These are phyloP conservation scores for Mortierella polycephala DNA, from an alignment of 371 early-diverging fungal genomes.

Conservation along the genomic window DNA sequence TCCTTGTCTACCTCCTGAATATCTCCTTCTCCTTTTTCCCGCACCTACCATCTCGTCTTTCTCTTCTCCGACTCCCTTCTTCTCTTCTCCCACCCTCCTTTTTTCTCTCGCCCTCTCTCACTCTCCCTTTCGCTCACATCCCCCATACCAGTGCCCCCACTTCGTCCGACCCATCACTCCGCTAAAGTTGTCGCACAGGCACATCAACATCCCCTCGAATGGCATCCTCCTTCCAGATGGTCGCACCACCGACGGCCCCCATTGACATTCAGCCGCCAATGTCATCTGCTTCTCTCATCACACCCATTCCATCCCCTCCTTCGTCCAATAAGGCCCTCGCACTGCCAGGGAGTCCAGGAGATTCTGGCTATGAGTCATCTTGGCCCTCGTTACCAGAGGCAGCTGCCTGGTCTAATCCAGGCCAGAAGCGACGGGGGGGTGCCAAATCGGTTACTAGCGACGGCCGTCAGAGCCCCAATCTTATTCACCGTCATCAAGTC, in stretches of 20 bases:
- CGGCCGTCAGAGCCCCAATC: no score
- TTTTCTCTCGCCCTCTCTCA: background rate
- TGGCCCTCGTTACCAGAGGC: constrained; percentile 54
- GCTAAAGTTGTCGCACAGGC: background rate
- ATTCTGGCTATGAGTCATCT: constrained; percentile 55
- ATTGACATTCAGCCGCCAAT: constrained; percentile 40
- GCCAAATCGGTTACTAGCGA: no score
- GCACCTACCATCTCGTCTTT: background rate
- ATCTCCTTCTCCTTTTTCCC: background rate
- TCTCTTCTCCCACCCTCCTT: background rate
- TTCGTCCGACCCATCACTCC: background rate
- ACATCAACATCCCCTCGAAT: constrained; percentile 5
- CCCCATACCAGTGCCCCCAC: background rate
- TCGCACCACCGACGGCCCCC: constrained; percentile 33
- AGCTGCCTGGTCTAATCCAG: constrained; percentile 35
- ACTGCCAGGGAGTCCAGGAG: constrained; percentile 34
- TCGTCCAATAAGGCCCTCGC: background rate
- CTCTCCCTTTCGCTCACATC: background rate
- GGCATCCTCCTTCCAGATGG: constrained; percentile 33
- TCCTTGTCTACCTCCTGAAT: background rate
- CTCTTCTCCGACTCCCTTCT: background rate
- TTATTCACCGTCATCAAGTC: no score
- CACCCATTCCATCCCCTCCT: constrained; percentile 2
- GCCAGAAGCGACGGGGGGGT: constrained; percentile 10
- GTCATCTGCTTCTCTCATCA: background rate